phyloP scores from a whole-genome alignment of 108 stramenopile species.

The Stephanodiscus triporus region DNA sequence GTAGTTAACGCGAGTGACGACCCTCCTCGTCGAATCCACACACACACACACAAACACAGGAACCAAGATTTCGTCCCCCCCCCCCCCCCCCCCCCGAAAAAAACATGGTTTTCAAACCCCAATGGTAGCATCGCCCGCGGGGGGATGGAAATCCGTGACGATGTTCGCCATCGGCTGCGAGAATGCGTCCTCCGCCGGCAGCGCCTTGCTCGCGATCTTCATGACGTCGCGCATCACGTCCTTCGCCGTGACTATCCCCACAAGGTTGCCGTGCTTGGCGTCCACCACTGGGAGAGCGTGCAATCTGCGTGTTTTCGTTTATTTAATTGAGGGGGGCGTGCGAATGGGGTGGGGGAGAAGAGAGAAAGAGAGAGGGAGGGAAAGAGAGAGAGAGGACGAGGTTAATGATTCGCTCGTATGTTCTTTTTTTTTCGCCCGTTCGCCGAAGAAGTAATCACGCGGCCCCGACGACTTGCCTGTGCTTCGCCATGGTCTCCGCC shows the following conservation, averaged over 20 bases:
- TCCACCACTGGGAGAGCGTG: slow-evolving; percentile 46
- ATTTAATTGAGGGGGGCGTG: not conserved
- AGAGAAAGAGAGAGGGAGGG: not conserved
- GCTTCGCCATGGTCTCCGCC: slow-evolving; percentile 49
- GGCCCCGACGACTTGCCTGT: slow-evolving; percentile 15
- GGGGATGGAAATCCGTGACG: not conserved
- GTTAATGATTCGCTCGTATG: not conserved
- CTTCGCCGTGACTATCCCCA: slow-evolving; percentile 49
- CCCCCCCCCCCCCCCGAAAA: not conserved
- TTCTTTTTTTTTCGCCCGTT: not conserved
- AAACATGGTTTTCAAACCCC: not conserved
- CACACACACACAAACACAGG: too few relatives aligned
- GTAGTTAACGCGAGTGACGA: too few relatives aligned
- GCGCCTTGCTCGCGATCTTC: slow-evolving; percentile 36
- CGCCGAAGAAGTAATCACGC: not conserved
- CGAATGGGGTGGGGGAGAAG: not conserved
- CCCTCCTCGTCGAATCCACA: too few relatives aligned
- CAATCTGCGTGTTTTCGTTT: slow-evolving; percentile 8
- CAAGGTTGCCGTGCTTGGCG: slow-evolving; percentile 36
- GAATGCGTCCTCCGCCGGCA: slow-evolving; percentile 42
- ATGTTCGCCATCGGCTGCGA: slow-evolving; percentile 24
- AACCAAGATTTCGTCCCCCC: too few relatives aligned
- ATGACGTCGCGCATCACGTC: slow-evolving; percentile 54
- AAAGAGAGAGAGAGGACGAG: not conserved
- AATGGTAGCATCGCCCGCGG: not conserved